A percentile compares a stretch with the other conserved stretches of the same genome.
Conservation (phyloP, 108 stramenopile species). For the Fistulifera solaris region DNA sequence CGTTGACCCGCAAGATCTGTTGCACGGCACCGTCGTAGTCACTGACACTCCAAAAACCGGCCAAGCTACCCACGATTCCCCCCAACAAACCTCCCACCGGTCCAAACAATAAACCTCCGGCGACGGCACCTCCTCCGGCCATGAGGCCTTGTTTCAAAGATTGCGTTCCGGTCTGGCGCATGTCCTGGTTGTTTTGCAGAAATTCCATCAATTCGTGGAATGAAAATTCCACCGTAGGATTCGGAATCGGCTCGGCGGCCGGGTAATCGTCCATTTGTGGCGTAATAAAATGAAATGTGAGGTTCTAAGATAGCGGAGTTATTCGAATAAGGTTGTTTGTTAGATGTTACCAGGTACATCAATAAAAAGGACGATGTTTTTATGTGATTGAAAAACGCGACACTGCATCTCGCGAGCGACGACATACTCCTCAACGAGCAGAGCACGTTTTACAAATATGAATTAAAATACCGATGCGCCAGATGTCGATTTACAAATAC, state of each 20-base stretch:
- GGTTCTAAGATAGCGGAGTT: no score
- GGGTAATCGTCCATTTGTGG: slow-evolving; percentile 36
- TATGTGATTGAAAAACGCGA: no score
- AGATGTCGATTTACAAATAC: no score
- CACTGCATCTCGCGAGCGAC: no score
- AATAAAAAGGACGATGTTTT: no score
- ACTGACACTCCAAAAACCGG: slow-evolving; percentile 34
- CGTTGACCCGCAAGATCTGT: slow-evolving; percentile 23
- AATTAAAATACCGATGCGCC: no score
- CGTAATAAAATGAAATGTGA: no score
- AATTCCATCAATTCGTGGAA: slow-evolving; percentile 36
- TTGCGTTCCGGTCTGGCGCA: slow-evolving; percentile 33
- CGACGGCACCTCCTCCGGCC: slow-evolving; percentile 41
- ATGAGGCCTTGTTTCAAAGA: slow-evolving; percentile 41
- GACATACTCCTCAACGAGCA: no score
- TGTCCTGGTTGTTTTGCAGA: slow-evolving; percentile 25
- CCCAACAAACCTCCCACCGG: slow-evolving; percentile 59
- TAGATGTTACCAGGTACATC: no score
- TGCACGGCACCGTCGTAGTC: slow-evolving; percentile 53
- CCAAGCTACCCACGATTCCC: slow-evolving; percentile 37
- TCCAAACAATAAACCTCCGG: slow-evolving; percentile 40
- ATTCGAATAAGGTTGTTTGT: no score
- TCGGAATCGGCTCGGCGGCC: slow-evolving; percentile 32
- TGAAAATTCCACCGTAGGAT: slow-evolving; percentile 15
- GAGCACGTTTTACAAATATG: no score